Evolutionary conservation across 805 yeast species (phyloP), one percentile per base, ranked within the genome.

Genomic region (Yarrowia osloensis): DNA sequence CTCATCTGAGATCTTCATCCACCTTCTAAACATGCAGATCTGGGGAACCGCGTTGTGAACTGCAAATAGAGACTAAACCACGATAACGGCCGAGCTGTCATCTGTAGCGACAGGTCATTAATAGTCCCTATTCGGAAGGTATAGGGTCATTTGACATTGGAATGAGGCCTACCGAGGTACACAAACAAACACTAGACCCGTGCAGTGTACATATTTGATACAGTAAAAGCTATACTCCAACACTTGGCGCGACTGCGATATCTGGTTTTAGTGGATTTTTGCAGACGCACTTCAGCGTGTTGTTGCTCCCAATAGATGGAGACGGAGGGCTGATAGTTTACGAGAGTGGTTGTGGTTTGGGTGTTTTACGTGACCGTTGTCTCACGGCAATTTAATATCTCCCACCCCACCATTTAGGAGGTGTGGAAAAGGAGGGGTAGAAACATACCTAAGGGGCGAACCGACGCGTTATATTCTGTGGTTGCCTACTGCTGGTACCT

Each of bases 251-350:
- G 9, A 5, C 31, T 28, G 1, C 9, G 40, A 35, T 35, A 15
- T 22, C 24, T 21, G 54, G 54, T 13, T 47, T 47, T 28, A 26
- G 35, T 46, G 54, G 54, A n/a, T 47, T 47, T 42, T 42, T 47
- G 54, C 54, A 47, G 54, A 8, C 17, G 22, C 17, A 22, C n/a
- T 46, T 22, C 35, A 35, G 40, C 40, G 4, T 17, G 54, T 28
- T 28, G 54, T 47, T 47, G 54, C 54, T 47, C 54, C 54, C 54
- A 47, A 47, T 47, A 26, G 50, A 13, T 8, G 31, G 19, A 28
- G 21, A 21, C 15, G n/a, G 49, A 24, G 12, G 40, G 31, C 15
- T n/a, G 31, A 24, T 42, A 46, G 31, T 17, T 28, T 11, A 28
- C 31, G 17, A 11, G 22, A 19, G 21, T n/a, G 19, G 42, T 33